Conservation (phyloP, 75 land plant species). For the Adiantum capillusveneris region DNA sequence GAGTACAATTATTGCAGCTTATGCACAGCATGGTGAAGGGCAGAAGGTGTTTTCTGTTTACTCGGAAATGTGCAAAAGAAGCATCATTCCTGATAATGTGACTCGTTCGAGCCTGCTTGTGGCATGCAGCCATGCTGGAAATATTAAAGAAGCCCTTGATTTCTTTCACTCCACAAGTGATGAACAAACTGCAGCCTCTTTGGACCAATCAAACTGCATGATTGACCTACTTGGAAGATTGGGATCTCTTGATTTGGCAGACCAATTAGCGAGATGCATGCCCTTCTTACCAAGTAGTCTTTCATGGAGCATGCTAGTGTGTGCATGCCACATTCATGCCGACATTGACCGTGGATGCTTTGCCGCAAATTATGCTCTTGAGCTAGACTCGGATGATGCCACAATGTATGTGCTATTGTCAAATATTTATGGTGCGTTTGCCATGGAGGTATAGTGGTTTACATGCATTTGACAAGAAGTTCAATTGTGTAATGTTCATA, state of each 20-base stretch:
- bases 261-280: slow-evolving; percentile 1
- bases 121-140: slow-evolving; percentile 17
- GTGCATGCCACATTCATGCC: not conserved
- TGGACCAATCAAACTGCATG: slow-evolving; percentile 14
- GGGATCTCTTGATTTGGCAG: slow-evolving; percentile 8
- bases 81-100: slow-evolving; percentile 1
- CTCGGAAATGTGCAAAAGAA: not conserved
- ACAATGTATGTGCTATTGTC: not conserved
- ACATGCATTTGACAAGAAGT: no score
- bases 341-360: not conserved
- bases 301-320: slow-evolving; percentile 7
- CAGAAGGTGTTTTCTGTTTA: not conserved
- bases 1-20: not conserved
- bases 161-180: not conserved
- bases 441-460: no score
- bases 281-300: slow-evolving; percentile 10
- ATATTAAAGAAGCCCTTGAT: slow-evolving; percentile 1
- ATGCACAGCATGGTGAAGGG: slow-evolving; percentile 5
- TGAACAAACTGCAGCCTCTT: not conserved
- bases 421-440: not conserved
- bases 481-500: no score
- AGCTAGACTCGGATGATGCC: not conserved
- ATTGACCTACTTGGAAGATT: slow-evolving; percentile 11
- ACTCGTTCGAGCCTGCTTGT: slow-evolving; percentile 3
- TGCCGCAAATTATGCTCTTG: not conserved